These are phyloP conservation scores for Scedosporium boydii DNA, from an alignment of 2,329 filamentous ascomycete genomes.

Conservation along the genomic window DNA sequence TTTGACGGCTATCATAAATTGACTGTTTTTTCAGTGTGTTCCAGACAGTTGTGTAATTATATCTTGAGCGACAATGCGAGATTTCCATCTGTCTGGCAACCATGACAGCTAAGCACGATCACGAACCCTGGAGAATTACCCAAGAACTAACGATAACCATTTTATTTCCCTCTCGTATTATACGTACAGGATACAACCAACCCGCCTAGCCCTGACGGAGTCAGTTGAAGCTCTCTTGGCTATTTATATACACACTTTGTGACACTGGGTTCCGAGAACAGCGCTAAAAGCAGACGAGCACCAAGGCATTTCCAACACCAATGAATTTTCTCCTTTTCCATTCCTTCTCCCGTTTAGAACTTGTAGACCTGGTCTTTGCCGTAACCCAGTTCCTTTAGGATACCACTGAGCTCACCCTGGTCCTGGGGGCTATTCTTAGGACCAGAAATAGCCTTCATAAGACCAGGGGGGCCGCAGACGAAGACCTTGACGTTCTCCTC, in stretches of 20 bases:
- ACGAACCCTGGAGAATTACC: not conserved
- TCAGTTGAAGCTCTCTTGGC: not conserved
- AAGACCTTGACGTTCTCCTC: conserved; percentile 91
- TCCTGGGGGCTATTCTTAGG: conserved; percentile 85
- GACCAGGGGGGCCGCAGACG: conserved; percentile 81
- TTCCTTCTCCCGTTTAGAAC: conserved; percentile 45
- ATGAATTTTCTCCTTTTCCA: not conserved
- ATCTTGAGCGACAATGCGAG: no score
- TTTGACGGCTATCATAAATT: no score
- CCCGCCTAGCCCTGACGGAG: not conserved
- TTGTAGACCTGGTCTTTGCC: conserved; percentile 79
- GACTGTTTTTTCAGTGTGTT: no score
- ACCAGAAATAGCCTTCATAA: conserved; percentile 92
- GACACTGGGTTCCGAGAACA: not conserved
- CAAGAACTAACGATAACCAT: not conserved
- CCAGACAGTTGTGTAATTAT: no score
- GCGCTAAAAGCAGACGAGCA: not conserved
- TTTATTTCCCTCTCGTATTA: not conserved
- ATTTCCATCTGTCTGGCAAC: no score
- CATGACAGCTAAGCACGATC: no score
- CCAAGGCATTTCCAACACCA: not conserved
- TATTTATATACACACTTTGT: not conserved
- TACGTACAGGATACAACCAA: not conserved
- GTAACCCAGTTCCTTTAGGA: conserved; percentile 72
- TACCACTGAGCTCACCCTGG: conserved; percentile 80